Conservation (phyloP, 352 stramenopile genomes). For the Globisporangium parvum region DNA sequence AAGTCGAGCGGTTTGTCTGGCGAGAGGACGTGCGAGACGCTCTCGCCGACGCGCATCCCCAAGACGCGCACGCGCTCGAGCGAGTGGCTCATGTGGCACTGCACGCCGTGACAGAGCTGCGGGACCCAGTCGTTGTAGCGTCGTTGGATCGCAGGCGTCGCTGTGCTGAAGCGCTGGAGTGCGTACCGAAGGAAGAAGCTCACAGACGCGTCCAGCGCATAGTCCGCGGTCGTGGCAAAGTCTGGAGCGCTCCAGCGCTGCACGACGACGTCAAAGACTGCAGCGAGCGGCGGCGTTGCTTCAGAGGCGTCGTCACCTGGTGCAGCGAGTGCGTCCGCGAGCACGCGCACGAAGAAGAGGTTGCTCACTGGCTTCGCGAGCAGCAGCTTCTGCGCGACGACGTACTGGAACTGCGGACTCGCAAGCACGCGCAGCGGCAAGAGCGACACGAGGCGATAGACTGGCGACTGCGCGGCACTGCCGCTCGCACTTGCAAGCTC, state of each 20-base stretch:
- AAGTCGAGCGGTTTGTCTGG: constrained; percentile 62
- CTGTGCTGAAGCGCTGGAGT: constrained; percentile 26
- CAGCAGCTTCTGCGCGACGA: constrained; percentile 56
- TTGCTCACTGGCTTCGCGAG: constrained; percentile 41
- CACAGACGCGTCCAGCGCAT: constrained; percentile 46
- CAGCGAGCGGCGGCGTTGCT: constrained; percentile 16
- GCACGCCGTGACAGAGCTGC: constrained; percentile 66
- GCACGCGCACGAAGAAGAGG: constrained; percentile 38
- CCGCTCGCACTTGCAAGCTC: constrained; percentile 26
- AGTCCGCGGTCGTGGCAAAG: constrained; percentile 46
- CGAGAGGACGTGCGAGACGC: constrained; percentile 46
- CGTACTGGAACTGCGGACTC: constrained; percentile 63
- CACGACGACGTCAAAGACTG: constrained; percentile 53
- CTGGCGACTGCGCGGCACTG: constrained; percentile 16
- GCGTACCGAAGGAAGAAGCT: constrained; percentile 63
- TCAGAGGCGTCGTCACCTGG: neutral
- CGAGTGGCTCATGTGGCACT: constrained; percentile 67
- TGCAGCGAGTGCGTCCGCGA: constrained; percentile 33
- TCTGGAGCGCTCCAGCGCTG: constrained; percentile 47
- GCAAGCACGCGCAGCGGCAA: constrained; percentile 24
- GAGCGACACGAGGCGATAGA: constrained; percentile 46
- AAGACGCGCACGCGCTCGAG: constrained; percentile 44
- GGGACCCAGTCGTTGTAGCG: constrained; percentile 44
- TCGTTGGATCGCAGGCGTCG: constrained; percentile 9
- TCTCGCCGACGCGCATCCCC: constrained; percentile 72